A percentile compares a stretch with the other conserved stretches of the same genome.
These are phyloP conservation scores for Hysterium pulicare DNA, from an alignment of 2,329 filamentous ascomycete species.

Conservation along the genomic window DNA sequence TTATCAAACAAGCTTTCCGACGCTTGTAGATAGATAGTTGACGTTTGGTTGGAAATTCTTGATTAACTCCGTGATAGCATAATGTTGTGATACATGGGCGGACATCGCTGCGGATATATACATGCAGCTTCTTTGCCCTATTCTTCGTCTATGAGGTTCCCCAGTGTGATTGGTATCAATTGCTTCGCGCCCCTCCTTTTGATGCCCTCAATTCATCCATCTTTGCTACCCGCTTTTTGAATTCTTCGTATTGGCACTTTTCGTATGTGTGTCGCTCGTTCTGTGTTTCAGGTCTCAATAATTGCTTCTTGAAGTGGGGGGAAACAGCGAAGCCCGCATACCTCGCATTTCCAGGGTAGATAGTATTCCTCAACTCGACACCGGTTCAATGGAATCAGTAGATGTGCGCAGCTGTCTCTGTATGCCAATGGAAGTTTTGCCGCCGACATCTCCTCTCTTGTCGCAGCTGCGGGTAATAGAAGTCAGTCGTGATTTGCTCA, in stretches of 20 bases:
- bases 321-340: constrained; percentile 47
- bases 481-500: constrained; percentile 28
- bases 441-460: constrained; percentile 89
- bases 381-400: constrained; percentile 91
- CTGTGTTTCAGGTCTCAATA: constrained; percentile 46
- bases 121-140: constrained; percentile 20
- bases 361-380: constrained; percentile 92
- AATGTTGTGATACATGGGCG: not conserved
- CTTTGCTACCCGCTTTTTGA: constrained; percentile 97
- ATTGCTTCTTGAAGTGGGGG: not conserved
- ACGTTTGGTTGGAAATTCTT: too few relatives aligned
- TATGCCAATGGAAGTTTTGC: constrained; percentile 85
- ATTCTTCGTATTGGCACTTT: constrained; percentile 98
- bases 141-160: not conserved
- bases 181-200: constrained; percentile 81
- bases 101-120: constrained; percentile 30
- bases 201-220: constrained; percentile 93
- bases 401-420: constrained; percentile 91
- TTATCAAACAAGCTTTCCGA: too few relatives aligned
- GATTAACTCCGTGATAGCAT: not conserved
- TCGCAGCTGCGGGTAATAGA: constrained; percentile 59
- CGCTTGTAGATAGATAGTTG: too few relatives aligned
- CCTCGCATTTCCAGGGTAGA: constrained; percentile 96
- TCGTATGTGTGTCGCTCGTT: constrained; percentile 97
- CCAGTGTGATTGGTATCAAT: constrained; percentile 49